Conservation (phyloP, 2,329 filamentous ascomycete genomes). For the Aspergillus hiratsukae region DNA sequence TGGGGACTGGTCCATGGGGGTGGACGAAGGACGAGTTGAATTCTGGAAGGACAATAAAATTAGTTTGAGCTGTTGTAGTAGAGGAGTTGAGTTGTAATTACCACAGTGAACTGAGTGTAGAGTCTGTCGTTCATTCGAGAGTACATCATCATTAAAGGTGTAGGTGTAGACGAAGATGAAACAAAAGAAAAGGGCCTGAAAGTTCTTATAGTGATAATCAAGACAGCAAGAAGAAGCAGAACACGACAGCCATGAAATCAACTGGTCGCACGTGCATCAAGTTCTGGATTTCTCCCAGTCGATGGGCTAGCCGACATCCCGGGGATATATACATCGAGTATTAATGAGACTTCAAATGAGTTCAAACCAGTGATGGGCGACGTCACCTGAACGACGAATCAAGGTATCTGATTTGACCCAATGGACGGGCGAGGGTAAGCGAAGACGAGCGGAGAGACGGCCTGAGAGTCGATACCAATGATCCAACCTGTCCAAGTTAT, state of each 20-base stretch:
- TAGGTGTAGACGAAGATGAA: not conserved
- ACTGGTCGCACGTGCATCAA: not conserved
- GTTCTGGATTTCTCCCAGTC: not conserved
- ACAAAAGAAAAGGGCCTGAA: not conserved
- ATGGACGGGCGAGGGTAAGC: not conserved
- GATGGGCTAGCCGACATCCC: not conserved
- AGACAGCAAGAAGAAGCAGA: not conserved
- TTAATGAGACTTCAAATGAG: not conserved
- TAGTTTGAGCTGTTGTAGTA: not conserved
- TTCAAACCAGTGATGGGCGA: not conserved
- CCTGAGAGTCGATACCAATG: not conserved
- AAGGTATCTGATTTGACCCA: not conserved
- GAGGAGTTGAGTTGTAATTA: not conserved
- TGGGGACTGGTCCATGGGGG: constrained; percentile 16
- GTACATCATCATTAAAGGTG: not conserved
- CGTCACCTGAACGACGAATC: not conserved
- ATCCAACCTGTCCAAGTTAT: not conserved
- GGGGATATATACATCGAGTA: not conserved
- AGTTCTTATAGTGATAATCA: not conserved
- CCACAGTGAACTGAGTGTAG: not conserved
- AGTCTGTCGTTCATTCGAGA: not conserved
- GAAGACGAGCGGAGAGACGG: not conserved
- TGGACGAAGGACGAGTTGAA: constrained; percentile 11
- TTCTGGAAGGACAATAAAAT: constrained; percentile 2
- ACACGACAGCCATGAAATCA: not conserved